A percentile compares a stretch with the other conserved stretches of the same genome.
Conservation (phyloP, 2,329 filamentous ascomycete genomes). For the Colletotrichum sojae region DNA sequence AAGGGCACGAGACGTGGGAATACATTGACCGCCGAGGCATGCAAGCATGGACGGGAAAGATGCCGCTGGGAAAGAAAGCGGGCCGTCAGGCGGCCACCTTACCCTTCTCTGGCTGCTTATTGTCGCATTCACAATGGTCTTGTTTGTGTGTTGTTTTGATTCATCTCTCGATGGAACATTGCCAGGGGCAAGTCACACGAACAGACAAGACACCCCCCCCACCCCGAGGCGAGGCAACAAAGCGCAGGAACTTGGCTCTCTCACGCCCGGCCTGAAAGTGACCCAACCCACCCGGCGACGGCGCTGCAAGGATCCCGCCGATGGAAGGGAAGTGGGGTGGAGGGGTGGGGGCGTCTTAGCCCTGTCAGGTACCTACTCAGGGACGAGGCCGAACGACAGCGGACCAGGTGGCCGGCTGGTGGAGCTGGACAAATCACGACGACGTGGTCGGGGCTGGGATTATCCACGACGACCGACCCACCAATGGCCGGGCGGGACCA, state of each 20-base stretch:
- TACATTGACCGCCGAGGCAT: too few relatives aligned
- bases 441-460: neutral
- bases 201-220: neutral
- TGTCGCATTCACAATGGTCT: slow-evolving; percentile 14
- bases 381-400: too few relatives aligned
- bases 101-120: neutral
- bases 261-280: neutral
- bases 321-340: too few relatives aligned
- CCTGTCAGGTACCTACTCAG: too few relatives aligned
- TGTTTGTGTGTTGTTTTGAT: slow-evolving; percentile 31
- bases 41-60: neutral
- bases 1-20: too few relatives aligned
- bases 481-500: neutral
- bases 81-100: neutral
- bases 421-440: neutral
- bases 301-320: too few relatives aligned
- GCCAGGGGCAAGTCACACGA: neutral
- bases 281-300: neutral
- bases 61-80: slow-evolving; percentile 20
- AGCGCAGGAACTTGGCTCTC: neutral
- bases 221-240: neutral
- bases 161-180: neutral
- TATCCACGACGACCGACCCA: neutral
- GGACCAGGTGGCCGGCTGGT: too few relatives aligned
- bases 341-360: too few relatives aligned